A percentile compares a stretch with the other conserved stretches of the same genome.
Evolutionary conservation across 2,329 filamentous ascomycete genomes (phyloP).

Genomic region (Fusarium verticillioides): DNA sequence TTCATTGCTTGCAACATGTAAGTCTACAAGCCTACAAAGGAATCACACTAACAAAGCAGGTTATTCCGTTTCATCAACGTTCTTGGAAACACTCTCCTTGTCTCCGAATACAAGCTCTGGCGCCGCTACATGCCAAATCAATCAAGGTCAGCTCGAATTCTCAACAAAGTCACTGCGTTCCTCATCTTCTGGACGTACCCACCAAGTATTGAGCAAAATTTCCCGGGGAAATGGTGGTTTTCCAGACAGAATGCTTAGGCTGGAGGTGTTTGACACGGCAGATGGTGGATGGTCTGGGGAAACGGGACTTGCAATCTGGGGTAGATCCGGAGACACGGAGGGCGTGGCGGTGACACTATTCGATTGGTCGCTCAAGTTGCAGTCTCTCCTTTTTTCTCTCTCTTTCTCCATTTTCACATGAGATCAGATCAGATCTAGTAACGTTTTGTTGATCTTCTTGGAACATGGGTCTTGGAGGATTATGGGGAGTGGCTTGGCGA

Average conservation of each 20-base stretch:
- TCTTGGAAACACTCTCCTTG: constrained; percentile 52
- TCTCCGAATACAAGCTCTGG: constrained; percentile 53
- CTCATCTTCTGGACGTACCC: constrained; percentile 58
- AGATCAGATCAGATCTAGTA: not conserved
- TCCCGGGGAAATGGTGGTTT: constrained; percentile 48
- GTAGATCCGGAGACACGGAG: constrained; percentile 41
- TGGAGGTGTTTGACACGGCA: not conserved
- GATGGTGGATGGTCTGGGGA: constrained; percentile 11
- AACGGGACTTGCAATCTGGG: constrained; percentile 28
- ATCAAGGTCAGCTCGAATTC: constrained; percentile 36
- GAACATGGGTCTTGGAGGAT: not conserved
- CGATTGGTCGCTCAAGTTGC: not conserved
- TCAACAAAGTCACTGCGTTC: constrained; percentile 45
- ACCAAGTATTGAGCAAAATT: constrained; percentile 53
- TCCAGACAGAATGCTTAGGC: not conserved
- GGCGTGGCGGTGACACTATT: not conserved
- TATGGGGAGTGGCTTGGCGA: not conserved
- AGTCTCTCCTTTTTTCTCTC: not conserved
- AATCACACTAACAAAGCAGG: constrained; percentile 38
- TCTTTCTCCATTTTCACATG: not conserved
- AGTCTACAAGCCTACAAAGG: constrained; percentile 22
- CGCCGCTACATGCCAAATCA: constrained; percentile 48
- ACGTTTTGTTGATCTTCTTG: not conserved
- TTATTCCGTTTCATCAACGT: constrained; percentile 53
- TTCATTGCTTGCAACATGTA: constrained; percentile 54